Percentiles rank a stretch among this genome's conserved stretches.
phyloP scores from a whole-genome alignment of 2,329 filamentous ascomycete species.

The Phyllosticta citribraziliensis region DNA sequence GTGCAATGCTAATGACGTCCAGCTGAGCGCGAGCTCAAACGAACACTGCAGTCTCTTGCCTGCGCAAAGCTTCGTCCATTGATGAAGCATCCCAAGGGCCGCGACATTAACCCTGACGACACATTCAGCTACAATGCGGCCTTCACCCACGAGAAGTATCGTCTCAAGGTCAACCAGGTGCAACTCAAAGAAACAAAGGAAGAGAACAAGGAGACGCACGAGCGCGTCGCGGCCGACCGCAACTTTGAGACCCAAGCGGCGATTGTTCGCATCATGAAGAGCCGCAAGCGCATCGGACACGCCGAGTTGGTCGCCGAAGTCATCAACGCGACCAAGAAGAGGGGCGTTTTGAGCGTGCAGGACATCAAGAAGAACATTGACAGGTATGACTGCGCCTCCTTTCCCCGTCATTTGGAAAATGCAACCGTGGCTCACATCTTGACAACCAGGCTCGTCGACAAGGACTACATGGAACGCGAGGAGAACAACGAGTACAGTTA shows the following conservation, averaged over 20 bases:
- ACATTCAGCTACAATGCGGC: slow-evolving; percentile 71
- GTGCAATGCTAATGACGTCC: slow-evolving; percentile 19
- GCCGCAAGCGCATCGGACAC: slow-evolving; percentile 76
- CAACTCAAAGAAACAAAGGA: slow-evolving; percentile 92
- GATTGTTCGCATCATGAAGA: slow-evolving; percentile 96
- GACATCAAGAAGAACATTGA: slow-evolving; percentile 98
- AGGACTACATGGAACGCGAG: slow-evolving; percentile 12
- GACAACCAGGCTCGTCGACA: slow-evolving; percentile 25
- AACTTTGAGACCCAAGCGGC: slow-evolving; percentile 96
- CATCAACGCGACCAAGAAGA: slow-evolving; percentile 77
- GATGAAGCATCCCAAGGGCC: slow-evolving; percentile 72
- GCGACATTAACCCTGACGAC: slow-evolving; percentile 69
- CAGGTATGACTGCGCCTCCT: slow-evolving; percentile 46
- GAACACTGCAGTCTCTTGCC: slow-evolving; percentile 89
- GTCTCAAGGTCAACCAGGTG: slow-evolving; percentile 98
- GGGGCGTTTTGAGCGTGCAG: slow-evolving; percentile 72
- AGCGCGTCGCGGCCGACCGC: slow-evolving; percentile 77
- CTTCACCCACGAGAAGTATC: slow-evolving; percentile 74
- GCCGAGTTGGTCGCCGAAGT: slow-evolving; percentile 84
- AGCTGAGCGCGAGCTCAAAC: slow-evolving; percentile 68
- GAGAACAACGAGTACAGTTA: slow-evolving; percentile 25
- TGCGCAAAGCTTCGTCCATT: slow-evolving; percentile 83
- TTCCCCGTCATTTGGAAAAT: background rate
- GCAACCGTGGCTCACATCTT: background rate
- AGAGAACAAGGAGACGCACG: slow-evolving; percentile 89